A percentile compares a stretch with the other conserved stretches of the same genome.
phyloP scores from a whole-genome alignment of 805 yeast species.

The Saturnispora sanitii region DNA sequence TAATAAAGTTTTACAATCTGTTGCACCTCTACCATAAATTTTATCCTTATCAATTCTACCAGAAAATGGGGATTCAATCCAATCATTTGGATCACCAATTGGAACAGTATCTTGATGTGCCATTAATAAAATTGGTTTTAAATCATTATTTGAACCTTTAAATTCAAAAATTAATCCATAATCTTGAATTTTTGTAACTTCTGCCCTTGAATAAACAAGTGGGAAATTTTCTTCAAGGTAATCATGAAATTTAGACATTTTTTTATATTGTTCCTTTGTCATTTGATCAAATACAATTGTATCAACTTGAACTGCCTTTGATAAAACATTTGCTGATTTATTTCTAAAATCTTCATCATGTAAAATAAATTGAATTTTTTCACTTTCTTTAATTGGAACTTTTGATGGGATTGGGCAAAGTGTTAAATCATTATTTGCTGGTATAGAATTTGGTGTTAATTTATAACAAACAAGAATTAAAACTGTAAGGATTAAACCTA shows the following conservation, averaged over 20 bases:
- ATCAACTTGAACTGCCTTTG: conserved; percentile 43
- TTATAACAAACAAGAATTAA: background rate
- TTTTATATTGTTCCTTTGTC: conserved; percentile 13
- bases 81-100: conserved; percentile 43
- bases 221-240: conserved; percentile 13
- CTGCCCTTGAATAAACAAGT: conserved; percentile 31
- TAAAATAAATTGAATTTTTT: conserved; percentile 23
- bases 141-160: conserved; percentile 39
- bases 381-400: conserved; percentile 14
- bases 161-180: conserved; percentile 60
- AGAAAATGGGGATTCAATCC: conserved; percentile 60
- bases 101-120: conserved; percentile 85
- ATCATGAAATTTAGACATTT: conserved; percentile 18
- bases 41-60: conserved; percentile 57
- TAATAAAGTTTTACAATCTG: conserved; percentile 65
- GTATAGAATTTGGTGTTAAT: background rate
- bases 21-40: conserved; percentile 70
- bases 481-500: background rate
- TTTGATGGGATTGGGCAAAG: conserved; percentile 22
- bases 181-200: conserved; percentile 47
- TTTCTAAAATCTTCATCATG: conserved; percentile 26
- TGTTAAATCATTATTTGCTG: background rate
- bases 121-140: conserved; percentile 59
- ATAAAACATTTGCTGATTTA: conserved; percentile 32
- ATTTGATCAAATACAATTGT: conserved; percentile 32